Evolutionary conservation across 208 protist species (phyloP).

Genomic region (Trypanosoma avium): DNA sequence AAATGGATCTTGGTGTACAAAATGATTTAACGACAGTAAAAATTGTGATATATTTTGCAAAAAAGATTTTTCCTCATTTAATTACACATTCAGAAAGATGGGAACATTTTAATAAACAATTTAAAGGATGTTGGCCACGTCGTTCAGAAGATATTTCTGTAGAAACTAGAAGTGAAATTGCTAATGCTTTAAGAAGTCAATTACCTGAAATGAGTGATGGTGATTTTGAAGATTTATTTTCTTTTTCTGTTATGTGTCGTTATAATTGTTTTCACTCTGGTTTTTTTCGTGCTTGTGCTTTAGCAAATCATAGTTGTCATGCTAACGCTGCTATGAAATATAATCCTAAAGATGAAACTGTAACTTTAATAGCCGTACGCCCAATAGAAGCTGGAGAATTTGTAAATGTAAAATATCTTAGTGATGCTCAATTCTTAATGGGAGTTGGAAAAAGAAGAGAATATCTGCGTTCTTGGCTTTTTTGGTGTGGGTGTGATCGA

Average conservation of each 20-base stretch:
- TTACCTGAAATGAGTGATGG: constrained; percentile 45
- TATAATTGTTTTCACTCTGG: constrained; percentile 89
- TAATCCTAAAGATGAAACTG: constrained; percentile 43
- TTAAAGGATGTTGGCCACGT: constrained; percentile 79
- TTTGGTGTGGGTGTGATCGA: constrained; percentile 77
- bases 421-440: constrained; percentile 77
- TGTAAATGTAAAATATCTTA: constrained; percentile 89
- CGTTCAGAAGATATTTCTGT: constrained; percentile 47
- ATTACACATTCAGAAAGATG: constrained; percentile 35
- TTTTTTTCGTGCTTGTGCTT: constrained; percentile 83
- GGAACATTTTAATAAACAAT: constrained; percentile 57
- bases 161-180: constrained; percentile 46
- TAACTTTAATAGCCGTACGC: constrained; percentile 76
- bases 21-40: constrained; percentile 49
- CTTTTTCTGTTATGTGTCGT: constrained; percentile 71
- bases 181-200: constrained; percentile 27
- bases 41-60: constrained; percentile 68
- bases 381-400: constrained; percentile 64
- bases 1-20: constrained; percentile 36
- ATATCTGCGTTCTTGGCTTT: constrained; percentile 81
- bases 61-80: constrained; percentile 53
- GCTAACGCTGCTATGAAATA: constrained; percentile 92
- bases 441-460: constrained; percentile 76
- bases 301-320: constrained; percentile 86
- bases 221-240: constrained; percentile 64